phyloP scores from a whole-genome alignment of 768 basidiomycete genomes.

The Leccinum obscurum region DNA sequence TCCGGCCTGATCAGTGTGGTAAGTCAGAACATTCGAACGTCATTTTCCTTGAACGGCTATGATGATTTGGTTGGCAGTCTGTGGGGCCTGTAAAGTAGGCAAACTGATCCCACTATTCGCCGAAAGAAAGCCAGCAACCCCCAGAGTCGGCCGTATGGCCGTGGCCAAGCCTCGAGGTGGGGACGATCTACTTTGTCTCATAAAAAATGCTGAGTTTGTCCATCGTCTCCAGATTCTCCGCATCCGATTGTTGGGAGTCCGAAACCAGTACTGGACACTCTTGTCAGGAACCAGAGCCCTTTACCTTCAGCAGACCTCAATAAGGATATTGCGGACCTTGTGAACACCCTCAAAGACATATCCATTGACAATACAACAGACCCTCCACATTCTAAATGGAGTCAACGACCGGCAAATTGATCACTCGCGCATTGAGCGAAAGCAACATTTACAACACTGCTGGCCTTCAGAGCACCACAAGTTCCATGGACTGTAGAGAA shows the following conservation, averaged over 20 bases:
- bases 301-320: not conserved
- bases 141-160: slow-evolving; percentile 45
- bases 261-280: not conserved
- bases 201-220: not conserved
- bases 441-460: not conserved
- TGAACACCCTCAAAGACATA: slow-evolving; percentile 12
- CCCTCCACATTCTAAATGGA: not conserved
- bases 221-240: slow-evolving; percentile 19
- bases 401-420: not conserved
- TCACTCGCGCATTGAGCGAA: not conserved
- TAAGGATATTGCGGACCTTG: slow-evolving; percentile 13
- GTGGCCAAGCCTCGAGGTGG: slow-evolving; percentile 47
- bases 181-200: not conserved
- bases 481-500: not conserved
- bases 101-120: slow-evolving; percentile 58
- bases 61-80: slow-evolving; percentile 42
- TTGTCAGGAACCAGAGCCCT: not conserved
- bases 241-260: not conserved
- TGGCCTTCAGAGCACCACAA: not conserved
- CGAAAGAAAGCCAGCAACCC: slow-evolving; percentile 35
- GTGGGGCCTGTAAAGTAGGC: slow-evolving; percentile 64
- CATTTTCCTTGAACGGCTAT: not conserved
- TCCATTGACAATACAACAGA: slow-evolving; percentile 6
- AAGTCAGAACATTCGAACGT: slow-evolving; percentile 24
- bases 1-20: slow-evolving; percentile 65